Conservation (phyloP, 139 green algal species). For the Cymbomonas tetramitiformis region DNA sequence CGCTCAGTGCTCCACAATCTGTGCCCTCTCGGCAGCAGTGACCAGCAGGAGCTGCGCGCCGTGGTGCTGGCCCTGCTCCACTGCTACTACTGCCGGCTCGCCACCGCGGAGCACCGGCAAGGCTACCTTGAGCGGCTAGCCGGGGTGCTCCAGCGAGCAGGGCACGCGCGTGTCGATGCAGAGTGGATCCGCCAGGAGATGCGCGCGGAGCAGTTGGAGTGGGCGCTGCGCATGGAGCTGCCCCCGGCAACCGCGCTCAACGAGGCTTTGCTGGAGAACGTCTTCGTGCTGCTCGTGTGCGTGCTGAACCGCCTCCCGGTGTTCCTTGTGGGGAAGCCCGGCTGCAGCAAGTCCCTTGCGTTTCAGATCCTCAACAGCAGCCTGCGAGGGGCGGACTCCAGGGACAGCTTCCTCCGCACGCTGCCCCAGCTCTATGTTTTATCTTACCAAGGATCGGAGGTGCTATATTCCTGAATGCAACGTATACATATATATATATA, state of each 20-base stretch:
- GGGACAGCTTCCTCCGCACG: too few species aligned
- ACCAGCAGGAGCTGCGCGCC: too few species aligned
- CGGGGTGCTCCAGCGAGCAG: conserved; percentile 5
- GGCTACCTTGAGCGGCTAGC: background rate
- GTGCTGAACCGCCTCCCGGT: conserved; percentile 27
- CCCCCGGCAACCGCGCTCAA: conserved; percentile 12
- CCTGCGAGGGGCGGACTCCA: conserved; percentile 19
- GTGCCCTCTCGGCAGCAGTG: too few species aligned
- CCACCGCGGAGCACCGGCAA: background rate
- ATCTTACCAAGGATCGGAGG: too few species aligned
- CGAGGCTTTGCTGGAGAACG: conserved; percentile 20
- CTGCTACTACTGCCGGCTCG: conserved; percentile 16
- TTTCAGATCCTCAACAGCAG: conserved; percentile 28
- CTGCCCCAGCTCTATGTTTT: too few species aligned
- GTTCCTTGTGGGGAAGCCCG: conserved; percentile 27
- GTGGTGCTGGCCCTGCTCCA: too few species aligned
- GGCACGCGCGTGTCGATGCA: background rate
- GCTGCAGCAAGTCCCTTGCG: conserved; percentile 25
- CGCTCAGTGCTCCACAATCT: too few species aligned
- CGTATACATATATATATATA: too few species aligned
- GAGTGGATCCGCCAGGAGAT: conserved; percentile 8
- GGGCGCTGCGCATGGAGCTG: conserved; percentile 23
- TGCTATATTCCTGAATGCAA: too few species aligned
- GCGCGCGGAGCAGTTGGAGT: conserved; percentile 21
- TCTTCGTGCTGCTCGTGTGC: conserved; percentile 29